Base-by-base conservation (phyloP, 768 basidiomycete genomes). In the Heimioporus sp. region DNA sequence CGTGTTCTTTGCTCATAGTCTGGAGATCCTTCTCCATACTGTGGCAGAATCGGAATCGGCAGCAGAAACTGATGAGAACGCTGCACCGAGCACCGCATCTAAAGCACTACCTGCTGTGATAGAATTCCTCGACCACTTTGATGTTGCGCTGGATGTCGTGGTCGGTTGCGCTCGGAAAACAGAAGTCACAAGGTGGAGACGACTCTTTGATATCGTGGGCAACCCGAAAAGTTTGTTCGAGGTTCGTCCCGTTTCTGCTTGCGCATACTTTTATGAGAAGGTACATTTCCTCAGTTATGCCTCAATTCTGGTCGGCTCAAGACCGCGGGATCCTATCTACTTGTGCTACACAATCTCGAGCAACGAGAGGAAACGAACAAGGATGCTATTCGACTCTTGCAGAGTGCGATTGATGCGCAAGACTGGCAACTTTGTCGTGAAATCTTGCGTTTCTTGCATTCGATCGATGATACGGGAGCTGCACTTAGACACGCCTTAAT, bases 121-220 rank as follows among this genome's bases (percentile, higher is more conserved):
- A 55, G 90, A 92, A 56, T 98, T 99, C 63, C 72, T 99, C 57
- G 97, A 99, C 63, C 85, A 98, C 65, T 98, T 98, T 64, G 90
- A 95, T 54, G 88, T 82, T 47, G 81, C 88, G 7, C 71, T 98
- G 50, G 93, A 98, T 52, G 94, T 98, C 8, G 91, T 98, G 12
- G 95, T 98, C 10, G 87, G 90, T 6, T 98, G 96, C 61, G 96
- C 97, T 17, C 78, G 97, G 48, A 99, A 99, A 74, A 98, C 92
- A 7, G 97, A 99, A 70, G 80, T 95, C 65, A 86, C 90, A 5
- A 72, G 88, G 46, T 99, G 97, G 97, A 80, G 81, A 42, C 80
- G 86, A 49, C 72, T 99, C 37, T 99, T 99, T 67, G 83, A 84
- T 49, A 79, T 91, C 32, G 94, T 96, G 3, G 97, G 97, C 8